Base-by-base conservation (phyloP, 345 rosid genomes). In the Melastoma malabathricum region DNA sequence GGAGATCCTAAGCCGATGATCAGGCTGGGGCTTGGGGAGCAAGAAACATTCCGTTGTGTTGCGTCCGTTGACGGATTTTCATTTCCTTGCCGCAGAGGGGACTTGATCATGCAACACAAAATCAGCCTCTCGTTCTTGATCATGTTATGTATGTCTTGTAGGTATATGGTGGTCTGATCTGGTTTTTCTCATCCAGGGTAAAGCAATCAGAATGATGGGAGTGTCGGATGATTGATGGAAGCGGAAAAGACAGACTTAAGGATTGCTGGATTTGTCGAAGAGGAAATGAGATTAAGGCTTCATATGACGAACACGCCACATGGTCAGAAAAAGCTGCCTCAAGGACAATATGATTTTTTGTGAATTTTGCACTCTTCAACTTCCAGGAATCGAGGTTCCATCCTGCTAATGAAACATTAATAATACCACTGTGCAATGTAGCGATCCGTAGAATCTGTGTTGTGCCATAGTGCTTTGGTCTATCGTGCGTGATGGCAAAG, bases 221-320 rank as follows among this genome's bases (percentile, higher is more conserved):
- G 93, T 79, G 31, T 58, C 76, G 34, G 76, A 77, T 70, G 80
- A 46, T 62, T 87, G 64, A 54, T 65, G 39, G 71, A 75, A 72
- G 63, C 60, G 59, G 83, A 77, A 25, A 75, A 56, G 53, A 61
- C 59, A 27, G 82, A 81, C 67, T 49, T 66, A 62, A 76, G 97
- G 59, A 92, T 84, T 68, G 76, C 76, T 72, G 98, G 97, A 38
- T 92, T 92, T 67, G 86, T 72, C 52, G 97, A 87, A 66, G 97
- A 87, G 57, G 98, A 87, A 55, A 81, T 60, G 68, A 81, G 97
- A 71, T 48, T 76, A 65, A 92, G 68, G 67, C 74, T 67, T 56
- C 69, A 74, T 47, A 69, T 52, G 58, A 63, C 60, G 19, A 57
- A 55, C 49, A 48, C 60, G 59, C 50, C 74, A 2, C 57, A 10